These are phyloP conservation scores for Hippophae tibetana DNA, from an alignment of 306 rosid genomes.

Conservation along the genomic window DNA sequence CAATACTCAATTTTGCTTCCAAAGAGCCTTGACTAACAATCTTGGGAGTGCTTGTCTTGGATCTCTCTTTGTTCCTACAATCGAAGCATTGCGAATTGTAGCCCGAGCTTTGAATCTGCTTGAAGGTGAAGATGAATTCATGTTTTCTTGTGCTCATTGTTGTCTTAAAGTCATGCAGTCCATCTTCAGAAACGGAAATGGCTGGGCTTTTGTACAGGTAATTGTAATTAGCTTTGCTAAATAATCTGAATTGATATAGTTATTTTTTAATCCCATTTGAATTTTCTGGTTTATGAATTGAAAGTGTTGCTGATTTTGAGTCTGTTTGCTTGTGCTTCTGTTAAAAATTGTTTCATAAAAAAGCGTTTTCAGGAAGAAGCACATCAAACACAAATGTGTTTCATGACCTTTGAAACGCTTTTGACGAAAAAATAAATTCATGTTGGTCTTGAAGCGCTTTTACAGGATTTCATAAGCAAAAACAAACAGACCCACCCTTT, in stretches of 20 bases:
- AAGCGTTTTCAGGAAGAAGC: background rate
- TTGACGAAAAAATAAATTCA: too few species aligned
- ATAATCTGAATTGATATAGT: background rate
- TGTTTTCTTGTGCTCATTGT: slow-evolving; percentile 97
- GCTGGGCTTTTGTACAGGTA: slow-evolving; percentile 99
- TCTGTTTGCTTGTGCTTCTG: background rate
- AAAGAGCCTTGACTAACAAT: slow-evolving; percentile 68
- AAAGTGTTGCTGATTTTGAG: background rate
- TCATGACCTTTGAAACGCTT: too few species aligned
- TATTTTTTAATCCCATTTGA: too few species aligned
- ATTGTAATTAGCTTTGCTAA: background rate
- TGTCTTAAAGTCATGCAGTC: slow-evolving; percentile 76
- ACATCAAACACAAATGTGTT: too few species aligned
- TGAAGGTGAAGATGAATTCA: slow-evolving; percentile 93
- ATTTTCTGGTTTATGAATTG: background rate
- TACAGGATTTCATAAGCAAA: too few species aligned
- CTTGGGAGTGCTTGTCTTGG: slow-evolving; percentile 94
- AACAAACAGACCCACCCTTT: too few species aligned
- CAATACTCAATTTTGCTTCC: slow-evolving; percentile 65
- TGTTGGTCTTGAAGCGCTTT: too few species aligned
- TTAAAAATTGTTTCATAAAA: background rate
- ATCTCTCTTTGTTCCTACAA: slow-evolving; percentile 73
- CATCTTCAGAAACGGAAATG: slow-evolving; percentile 72
- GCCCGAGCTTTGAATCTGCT: slow-evolving; percentile 82
- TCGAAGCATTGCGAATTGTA: slow-evolving; percentile 66